Conservation (phyloP, 164 flowering plant genomes). For the Vitis rotundifolia region DNA sequence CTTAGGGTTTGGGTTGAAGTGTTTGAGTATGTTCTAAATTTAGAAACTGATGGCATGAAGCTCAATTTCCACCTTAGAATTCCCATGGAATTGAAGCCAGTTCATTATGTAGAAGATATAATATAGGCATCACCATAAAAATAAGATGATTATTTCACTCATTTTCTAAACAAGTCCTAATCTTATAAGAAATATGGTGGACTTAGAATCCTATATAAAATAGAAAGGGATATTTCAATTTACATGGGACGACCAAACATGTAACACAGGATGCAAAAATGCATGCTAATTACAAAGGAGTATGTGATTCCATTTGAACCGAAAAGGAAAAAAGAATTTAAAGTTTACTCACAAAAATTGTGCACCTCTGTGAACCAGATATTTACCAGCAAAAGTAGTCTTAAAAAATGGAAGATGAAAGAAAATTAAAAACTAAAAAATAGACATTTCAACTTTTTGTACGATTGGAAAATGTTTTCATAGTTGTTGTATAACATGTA, state of each 20-base stretch:
- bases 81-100: neutral
- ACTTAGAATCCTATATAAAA: neutral
- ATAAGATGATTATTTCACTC: neutral
- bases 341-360: neutral
- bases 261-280: too few species aligned
- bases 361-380: neutral
- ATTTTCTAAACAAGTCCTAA: neutral
- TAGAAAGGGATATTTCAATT: neutral
- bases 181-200: neutral
- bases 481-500: too few species aligned
- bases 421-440: too few species aligned
- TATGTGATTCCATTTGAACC: neutral
- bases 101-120: neutral
- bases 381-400: too few species aligned
- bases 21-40: neutral
- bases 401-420: too few species aligned
- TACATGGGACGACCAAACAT: neutral
- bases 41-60: neutral
- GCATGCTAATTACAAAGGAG: neutral
- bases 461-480: too few species aligned
- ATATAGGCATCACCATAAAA: neutral
- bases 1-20: neutral
- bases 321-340: neutral
- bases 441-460: too few species aligned
- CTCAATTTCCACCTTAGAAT: neutral